Percentiles rank a stretch among this genome's conserved stretches.
Evolutionary conservation across 345 rosid species (phyloP).

Genomic region (Salix koriyanagi): DNA sequence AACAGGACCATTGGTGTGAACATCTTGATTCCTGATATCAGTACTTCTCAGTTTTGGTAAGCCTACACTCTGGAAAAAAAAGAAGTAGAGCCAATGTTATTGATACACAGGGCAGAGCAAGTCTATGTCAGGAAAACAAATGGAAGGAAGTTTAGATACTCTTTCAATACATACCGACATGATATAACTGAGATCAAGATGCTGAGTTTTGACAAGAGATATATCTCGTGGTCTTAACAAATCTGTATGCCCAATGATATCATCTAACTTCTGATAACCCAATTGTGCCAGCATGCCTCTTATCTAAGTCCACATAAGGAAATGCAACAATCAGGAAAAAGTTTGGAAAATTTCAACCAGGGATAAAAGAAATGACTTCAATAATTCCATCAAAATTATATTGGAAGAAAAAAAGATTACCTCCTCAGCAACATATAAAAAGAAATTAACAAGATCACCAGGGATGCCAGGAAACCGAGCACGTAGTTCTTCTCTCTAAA

Average conservation of each 20-base stretch:
- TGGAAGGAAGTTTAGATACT: background rate
- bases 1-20: constrained; percentile 81
- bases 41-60: constrained; percentile 86
- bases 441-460: constrained; percentile 95
- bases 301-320: constrained; percentile 44
- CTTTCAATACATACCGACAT: constrained; percentile 52
- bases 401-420: constrained; percentile 35
- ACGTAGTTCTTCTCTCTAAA: constrained; percentile 91
- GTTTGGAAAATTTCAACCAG: background rate
- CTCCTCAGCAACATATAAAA: constrained; percentile 97
- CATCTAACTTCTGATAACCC: constrained; percentile 90
- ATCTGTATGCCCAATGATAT: constrained; percentile 79
- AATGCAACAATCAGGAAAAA: background rate
- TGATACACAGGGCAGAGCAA: constrained; percentile 8
- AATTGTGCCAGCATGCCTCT: constrained; percentile 90
- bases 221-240: constrained; percentile 77
- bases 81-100: constrained; percentile 9
- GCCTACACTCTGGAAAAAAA: constrained; percentile 61
- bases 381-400: constrained; percentile 1
- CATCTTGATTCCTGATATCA: constrained; percentile 82
- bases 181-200: constrained; percentile 80
- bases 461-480: constrained; percentile 99
- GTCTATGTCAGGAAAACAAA: constrained; percentile 3
- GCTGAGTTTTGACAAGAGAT: constrained; percentile 96
- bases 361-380: background rate